Conservation (phyloP, 2,329 filamentous ascomycete species). For the Capronia coronata region DNA sequence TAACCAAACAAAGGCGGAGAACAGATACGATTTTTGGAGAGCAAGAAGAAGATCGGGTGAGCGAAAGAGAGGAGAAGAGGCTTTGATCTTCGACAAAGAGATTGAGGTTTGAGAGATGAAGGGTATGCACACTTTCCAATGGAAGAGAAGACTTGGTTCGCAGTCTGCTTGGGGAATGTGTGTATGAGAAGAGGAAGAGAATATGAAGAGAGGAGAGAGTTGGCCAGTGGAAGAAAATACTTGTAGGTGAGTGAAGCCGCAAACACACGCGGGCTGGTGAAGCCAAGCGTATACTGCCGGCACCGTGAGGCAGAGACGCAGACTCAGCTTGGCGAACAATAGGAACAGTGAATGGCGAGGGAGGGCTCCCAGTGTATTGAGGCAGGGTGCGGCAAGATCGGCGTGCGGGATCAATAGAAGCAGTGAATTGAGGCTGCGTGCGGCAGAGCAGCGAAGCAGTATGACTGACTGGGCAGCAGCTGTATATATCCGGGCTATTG, state of each 20-base stretch:
- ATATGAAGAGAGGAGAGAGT: neutral
- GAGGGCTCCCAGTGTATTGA: neutral
- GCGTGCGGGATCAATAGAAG: neutral
- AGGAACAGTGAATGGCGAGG: neutral
- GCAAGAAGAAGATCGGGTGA: too few relatives aligned
- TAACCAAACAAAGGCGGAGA: too few relatives aligned
- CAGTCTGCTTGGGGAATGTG: neutral
- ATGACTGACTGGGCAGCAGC: too few relatives aligned
- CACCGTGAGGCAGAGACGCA: neutral
- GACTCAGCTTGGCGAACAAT: neutral
- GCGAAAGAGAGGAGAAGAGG: too few relatives aligned
- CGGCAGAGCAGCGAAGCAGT: too few relatives aligned
- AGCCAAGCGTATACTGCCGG: neutral
- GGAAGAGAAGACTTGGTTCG: neutral
- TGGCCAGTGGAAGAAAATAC: neutral
- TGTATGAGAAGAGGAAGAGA: neutral
- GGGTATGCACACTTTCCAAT: too few relatives aligned
- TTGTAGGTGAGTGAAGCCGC: neutral
- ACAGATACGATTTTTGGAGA: too few relatives aligned
- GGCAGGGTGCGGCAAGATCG: neutral
- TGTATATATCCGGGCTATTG: too few relatives aligned
- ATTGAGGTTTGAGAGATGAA: too few relatives aligned
- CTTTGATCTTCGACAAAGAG: too few relatives aligned
- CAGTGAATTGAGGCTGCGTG: too few relatives aligned
- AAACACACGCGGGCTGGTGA: too few relatives aligned